phyloP scores from a whole-genome alignment of 345 rosid genomes.

The Syzygium aromaticum region DNA sequence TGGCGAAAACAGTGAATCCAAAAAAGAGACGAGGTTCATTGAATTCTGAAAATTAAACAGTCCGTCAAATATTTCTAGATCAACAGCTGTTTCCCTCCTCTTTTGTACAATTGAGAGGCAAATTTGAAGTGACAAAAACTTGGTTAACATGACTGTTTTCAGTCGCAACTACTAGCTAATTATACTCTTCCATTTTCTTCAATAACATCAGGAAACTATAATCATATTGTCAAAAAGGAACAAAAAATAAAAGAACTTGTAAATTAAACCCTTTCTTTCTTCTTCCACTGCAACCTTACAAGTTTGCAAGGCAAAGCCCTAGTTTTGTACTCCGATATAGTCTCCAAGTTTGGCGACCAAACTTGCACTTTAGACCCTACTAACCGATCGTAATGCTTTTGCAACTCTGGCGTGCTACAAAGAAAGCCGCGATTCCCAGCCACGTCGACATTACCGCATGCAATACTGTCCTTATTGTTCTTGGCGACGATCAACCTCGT shows the following conservation, averaged over 20 bases:
- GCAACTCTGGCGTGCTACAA: slow-evolving; percentile 83
- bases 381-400: slow-evolving; percentile 70
- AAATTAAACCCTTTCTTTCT: background rate
- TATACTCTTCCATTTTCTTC: background rate
- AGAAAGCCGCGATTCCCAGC: slow-evolving; percentile 20
- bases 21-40: background rate
- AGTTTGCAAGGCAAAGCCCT: slow-evolving; percentile 64
- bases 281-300: slow-evolving; percentile 43
- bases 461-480: background rate
- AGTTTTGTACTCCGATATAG: slow-evolving; percentile 59
- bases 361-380: slow-evolving; percentile 60
- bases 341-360: slow-evolving; percentile 86
- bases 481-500: slow-evolving; percentile 17
- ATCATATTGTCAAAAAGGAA: background rate
- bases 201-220: background rate
- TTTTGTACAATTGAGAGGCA: background rate
- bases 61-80: background rate
- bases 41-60: background rate
- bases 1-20: background rate
- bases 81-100: background rate
- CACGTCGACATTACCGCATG: background rate
- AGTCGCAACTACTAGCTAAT: background rate
- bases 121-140: background rate
- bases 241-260: background rate
- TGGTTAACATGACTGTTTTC: background rate